Base-by-base conservation (phyloP, 345 rosid genomes). In the Salix viminalis region DNA sequence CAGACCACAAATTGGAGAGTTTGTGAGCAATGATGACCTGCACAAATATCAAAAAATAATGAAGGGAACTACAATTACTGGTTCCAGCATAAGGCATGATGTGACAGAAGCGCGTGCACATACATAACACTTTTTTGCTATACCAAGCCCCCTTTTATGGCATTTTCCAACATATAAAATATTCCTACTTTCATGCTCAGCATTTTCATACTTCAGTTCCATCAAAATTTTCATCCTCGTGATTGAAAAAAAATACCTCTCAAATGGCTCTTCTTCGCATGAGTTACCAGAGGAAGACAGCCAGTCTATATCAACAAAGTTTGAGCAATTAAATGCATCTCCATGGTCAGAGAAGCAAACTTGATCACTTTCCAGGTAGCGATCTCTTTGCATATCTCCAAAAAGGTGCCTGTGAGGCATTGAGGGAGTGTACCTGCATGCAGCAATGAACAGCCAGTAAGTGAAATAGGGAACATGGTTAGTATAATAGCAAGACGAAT, bases 261-360 rank as follows among this genome's bases (percentile, higher is more conserved):
- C 91, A 79, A 82, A 88, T 65, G 83, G 90, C 79, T 96, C 97
- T 58, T 92, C 97, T 71, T 96, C 97, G 7, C 91, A 92, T 72
- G 96, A 92, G 80, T 90, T 94, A 75, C 92, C 98, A 2, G 97
- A 91, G 37, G 98, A 96, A 6, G 98, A 96, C 42, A 96, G 89
- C 96, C 97, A 89, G 78, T 94, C 98, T 48, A 94, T 77, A 83
- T 96, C 98, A 79, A 96, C 85, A 84, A 96, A 96, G 85, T 96
- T 96, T 42, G 97, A 96, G 87, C 80, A 89, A 80, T 84, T 94
- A 71, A 87, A 86, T 71, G 77, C 69, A 83, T 88, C 97, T 70
- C 90, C 90, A 64, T 88, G 86, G 75, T 91, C 97, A 61, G 89
- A 90, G 77, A 83, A 87, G 92, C 56, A 85, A 64, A 72, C 76